Evolutionary conservation across 2,329 filamentous ascomycete species (phyloP).

Genomic region (Sporothrix pallida): DNA sequence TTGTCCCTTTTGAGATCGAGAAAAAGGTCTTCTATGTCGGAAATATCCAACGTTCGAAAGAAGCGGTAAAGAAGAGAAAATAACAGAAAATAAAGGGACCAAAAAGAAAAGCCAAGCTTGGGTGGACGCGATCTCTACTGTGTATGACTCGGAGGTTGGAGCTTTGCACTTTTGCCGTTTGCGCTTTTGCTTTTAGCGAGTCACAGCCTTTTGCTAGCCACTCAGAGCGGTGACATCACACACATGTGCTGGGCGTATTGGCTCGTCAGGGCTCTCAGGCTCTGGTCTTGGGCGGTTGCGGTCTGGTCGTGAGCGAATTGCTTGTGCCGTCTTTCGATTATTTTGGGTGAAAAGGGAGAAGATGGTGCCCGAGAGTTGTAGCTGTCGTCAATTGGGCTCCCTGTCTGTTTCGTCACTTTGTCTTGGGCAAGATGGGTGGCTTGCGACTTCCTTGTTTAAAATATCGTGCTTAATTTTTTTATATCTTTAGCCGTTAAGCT

Average conservation of each 20-base stretch:
- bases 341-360: neutral
- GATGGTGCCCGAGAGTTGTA: neutral
- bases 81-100: neutral
- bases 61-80: neutral
- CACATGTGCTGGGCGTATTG: slow-evolving; percentile 28
- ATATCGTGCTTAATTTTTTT: slow-evolving; percentile 14
- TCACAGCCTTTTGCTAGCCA: slow-evolving; percentile 27
- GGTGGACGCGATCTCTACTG: neutral
- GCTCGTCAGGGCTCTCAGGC: neutral
- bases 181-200: slow-evolving; percentile 9
- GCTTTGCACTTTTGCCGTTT: neutral
- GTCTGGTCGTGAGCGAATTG: neutral
- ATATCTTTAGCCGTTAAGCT: slow-evolving; percentile 8
- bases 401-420: neutral
- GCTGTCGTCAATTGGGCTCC: neutral
- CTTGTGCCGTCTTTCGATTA: neutral
- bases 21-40: neutral
- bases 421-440: slow-evolving; percentile 2
- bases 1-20: neutral
- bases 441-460: neutral
- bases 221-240: slow-evolving; percentile 33
- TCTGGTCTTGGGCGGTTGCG: neutral
- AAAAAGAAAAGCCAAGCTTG: neutral
- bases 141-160: neutral
- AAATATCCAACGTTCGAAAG: neutral